Base-by-base conservation (phyloP, 768 basidiomycete species). In the Termitomyces sp. region DNA sequence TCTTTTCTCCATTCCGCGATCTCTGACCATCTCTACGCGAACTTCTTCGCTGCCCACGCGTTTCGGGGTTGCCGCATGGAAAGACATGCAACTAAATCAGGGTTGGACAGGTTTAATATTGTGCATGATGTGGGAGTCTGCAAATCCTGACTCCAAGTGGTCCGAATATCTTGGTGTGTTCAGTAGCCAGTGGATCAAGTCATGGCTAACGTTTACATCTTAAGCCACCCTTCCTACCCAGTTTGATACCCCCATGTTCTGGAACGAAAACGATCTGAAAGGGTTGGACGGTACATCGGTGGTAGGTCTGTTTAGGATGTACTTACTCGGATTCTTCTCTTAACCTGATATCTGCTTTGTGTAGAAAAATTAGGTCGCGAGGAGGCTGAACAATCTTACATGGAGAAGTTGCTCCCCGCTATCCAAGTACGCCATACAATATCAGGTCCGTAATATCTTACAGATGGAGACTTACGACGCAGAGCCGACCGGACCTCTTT, bases 211-310 rank as follows among this genome's bases (percentile, higher is more conserved):
- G 19, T 35, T 14, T 26, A 14, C 51, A 45, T 43, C 8, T 54
- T 41, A 57, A 90, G 89, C 70, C 26, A 78, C 78, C 15, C 77
- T 98, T 57, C 95, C 95, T 0, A 74, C 64, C 12, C 57, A 61
- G 12, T 98, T 98, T 65, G 79, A 88, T 60, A 95, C 94, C 0
- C 92, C 93, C 0, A 98, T 99, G 90, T 95, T 98, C 65, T 98
- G 97, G 97, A 72, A 66, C 42, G 77, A 80, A 2, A 78, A 77
- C 2, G 93, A 97, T 52, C 70, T 95, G 10, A 68, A 73, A 24
- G 86, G 91, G 60, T 76, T 99, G 14, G 71, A 75, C 55, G 97
- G 93, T 0, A 96, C 93, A 43, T 80, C 85, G n/a, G 84, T 98
- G 70, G 78, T 92, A 78, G 82, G 92, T 93, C 66, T 65, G 80